phyloP scores from a whole-genome alignment of 1,284 basidiomycete genomes.

The Salmacisia buchloeana region DNA sequence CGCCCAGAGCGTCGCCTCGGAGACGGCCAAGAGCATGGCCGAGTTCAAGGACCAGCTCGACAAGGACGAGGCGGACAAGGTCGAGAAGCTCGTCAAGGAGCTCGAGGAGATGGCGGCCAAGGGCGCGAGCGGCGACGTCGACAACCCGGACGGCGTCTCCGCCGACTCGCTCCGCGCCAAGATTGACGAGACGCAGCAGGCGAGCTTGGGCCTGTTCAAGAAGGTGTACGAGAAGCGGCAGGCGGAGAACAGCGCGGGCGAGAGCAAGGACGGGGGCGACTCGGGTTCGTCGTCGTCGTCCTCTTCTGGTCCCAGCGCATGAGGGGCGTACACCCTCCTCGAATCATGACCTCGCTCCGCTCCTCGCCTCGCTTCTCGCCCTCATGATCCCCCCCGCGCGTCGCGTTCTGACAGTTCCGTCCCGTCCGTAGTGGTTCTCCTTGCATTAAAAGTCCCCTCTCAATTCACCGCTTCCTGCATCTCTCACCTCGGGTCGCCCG shows the following conservation, averaged over 20 bases:
- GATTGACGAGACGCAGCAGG: slow-evolving; percentile 92
- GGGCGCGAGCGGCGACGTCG: slow-evolving; percentile 73
- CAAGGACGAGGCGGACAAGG: slow-evolving; percentile 77
- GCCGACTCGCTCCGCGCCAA: slow-evolving; percentile 85
- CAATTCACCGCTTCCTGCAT: too few species aligned
- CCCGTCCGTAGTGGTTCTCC: too few species aligned
- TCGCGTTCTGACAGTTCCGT: too few species aligned
- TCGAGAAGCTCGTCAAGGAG: slow-evolving; percentile 68
- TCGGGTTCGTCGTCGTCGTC: neutral
- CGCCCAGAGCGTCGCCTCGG: slow-evolving; percentile 85
- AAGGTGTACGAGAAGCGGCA: slow-evolving; percentile 93
- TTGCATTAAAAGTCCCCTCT: too few species aligned
- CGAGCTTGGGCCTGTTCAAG: slow-evolving; percentile 94
- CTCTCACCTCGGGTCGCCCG: too few species aligned
- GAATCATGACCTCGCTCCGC: too few species aligned
- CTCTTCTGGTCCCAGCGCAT: too few species aligned
- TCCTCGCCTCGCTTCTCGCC: too few species aligned
- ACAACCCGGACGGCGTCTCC: slow-evolving; percentile 60
- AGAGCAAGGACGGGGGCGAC: neutral
- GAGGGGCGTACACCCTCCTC: too few species aligned
- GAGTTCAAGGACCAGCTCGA: slow-evolving; percentile 98
- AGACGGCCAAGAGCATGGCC: slow-evolving; percentile 93
- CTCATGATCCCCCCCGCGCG: too few species aligned
- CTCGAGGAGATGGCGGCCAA: slow-evolving; percentile 86
- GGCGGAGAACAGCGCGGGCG: slow-evolving; percentile 59